A percentile compares a stretch with the other conserved stretches of the same genome.
phyloP scores from a whole-genome alignment of 2,329 filamentous ascomycete species.

The Phyllosticta paracitricarpa region DNA sequence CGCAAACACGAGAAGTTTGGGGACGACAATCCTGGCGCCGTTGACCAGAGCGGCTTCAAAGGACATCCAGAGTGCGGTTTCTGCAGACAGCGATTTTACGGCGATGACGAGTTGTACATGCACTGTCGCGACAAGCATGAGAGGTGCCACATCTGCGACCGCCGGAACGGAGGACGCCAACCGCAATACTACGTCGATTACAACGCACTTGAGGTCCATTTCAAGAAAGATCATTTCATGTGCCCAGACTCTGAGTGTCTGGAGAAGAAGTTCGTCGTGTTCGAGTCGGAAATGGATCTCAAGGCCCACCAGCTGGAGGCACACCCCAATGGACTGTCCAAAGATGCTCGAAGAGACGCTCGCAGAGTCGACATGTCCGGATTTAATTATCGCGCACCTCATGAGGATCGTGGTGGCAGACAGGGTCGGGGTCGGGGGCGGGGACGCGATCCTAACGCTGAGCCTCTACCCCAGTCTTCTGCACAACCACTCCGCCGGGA shows the following conservation, averaged over 20 bases:
- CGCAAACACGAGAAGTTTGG: slow-evolving; percentile 82
- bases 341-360: slow-evolving; percentile 73
- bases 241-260: slow-evolving; percentile 79
- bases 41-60: slow-evolving; percentile 91
- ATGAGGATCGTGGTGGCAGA: slow-evolving; percentile 52
- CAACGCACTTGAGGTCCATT: slow-evolving; percentile 75
- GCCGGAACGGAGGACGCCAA: slow-evolving; percentile 49
- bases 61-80: slow-evolving; percentile 93
- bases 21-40: slow-evolving; percentile 79
- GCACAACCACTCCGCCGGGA: slow-evolving; percentile 74
- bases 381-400: slow-evolving; percentile 70
- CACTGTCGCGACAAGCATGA: slow-evolving; percentile 94
- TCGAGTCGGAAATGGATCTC: slow-evolving; percentile 86
- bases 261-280: slow-evolving; percentile 97
- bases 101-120: slow-evolving; percentile 85
- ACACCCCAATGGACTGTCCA: slow-evolving; percentile 71
- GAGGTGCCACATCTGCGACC: slow-evolving; percentile 87
- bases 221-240: slow-evolving; percentile 74
- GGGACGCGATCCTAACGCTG: slow-evolving; percentile 79
- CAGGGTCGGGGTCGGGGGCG: slow-evolving; percentile 42
- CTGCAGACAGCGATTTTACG: slow-evolving; percentile 86
- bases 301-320: slow-evolving; percentile 84
- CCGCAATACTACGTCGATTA: slow-evolving; percentile 93
- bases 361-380: slow-evolving; percentile 76
- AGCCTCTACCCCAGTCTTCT: slow-evolving; percentile 64